These are phyloP conservation scores for Rosellinia necatrix DNA, from an alignment of 2,329 filamentous ascomycete genomes.

Conservation along the genomic window DNA sequence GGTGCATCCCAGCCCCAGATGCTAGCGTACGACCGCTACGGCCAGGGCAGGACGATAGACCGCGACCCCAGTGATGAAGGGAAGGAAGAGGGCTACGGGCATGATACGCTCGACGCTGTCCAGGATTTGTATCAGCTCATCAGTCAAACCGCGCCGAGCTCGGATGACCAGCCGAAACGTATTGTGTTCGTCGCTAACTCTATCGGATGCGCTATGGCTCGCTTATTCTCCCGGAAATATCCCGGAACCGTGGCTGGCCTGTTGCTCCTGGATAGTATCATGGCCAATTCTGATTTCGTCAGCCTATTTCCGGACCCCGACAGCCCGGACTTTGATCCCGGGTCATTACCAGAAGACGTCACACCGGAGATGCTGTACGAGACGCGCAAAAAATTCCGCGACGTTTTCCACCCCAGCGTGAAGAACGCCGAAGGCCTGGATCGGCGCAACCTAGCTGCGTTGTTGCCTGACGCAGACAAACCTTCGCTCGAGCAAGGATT, in stretches of 20 bases:
- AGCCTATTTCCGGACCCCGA: conserved; percentile 61
- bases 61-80: conserved; percentile 52
- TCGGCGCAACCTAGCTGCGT: conserved; percentile 47
- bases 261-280: conserved; percentile 60
- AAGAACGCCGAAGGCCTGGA: conserved; percentile 56
- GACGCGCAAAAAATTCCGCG: conserved; percentile 42
- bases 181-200: conserved; percentile 57
- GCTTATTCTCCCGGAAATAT: conserved; percentile 55
- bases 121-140: conserved; percentile 50
- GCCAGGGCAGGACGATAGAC: conserved; percentile 53
- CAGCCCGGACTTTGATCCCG: conserved; percentile 48
- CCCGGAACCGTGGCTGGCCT: conserved; percentile 51
- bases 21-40: conserved; percentile 62
- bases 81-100: conserved; percentile 51
- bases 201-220: conserved; percentile 57
- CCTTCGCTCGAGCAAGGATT: conserved; percentile 47
- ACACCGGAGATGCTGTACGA: conserved; percentile 42
- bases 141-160: conserved; percentile 16
- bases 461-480: conserved; percentile 50
- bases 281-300: conserved; percentile 61
- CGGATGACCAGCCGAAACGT: conserved; percentile 31
- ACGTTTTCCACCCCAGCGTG: conserved; percentile 54
- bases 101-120: conserved; percentile 51
- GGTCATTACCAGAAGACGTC: conserved; percentile 46
- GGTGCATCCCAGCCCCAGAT: conserved; percentile 40